Evolutionary conservation across 495 filamentous ascomycete species (phyloP), one percentile per base, ranked within the genome.

Genomic region (Daldinia childiae): DNA sequence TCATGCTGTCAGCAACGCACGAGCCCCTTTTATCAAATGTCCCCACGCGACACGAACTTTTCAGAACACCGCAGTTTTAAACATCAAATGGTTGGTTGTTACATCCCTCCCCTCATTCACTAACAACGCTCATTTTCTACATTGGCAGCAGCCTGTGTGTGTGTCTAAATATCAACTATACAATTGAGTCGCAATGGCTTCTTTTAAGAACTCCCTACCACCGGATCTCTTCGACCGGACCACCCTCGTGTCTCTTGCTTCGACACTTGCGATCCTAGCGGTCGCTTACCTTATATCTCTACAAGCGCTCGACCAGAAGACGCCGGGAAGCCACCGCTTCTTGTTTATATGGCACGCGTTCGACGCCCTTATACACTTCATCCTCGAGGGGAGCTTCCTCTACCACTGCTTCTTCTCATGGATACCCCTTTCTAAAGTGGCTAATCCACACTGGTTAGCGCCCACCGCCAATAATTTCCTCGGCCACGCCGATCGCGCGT

Each of bases 331-430:
- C 72, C 69, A 81, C 70, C 92, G 93, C 68, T 75, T 90, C 74
- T 89, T 98, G 68, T 97, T 96, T 86, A 88, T 94, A 83, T 98
- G 95, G 95, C 94, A 97, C 85, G 84, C 89, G 69, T 97, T 97
- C 83, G 93, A 97, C 80, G 90, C 90, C 52, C 87, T 98, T 19
- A 93, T 93, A 73, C 95, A 98, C 84, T 83, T 94, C 79, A 82
- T 91, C 73, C 90, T 97, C 79, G 95, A 98, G 81, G 93, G 92
- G 41, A 90, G 90, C 61, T 98, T 92, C 82, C 89, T 97, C 54
- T 97, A 93, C 84, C 90, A 97, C 81, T 97, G 92, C 81, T 93
- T 98, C 85, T 92, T 92, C 85, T 89, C 89, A 66, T 92, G 85
- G 72, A 80, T 81, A 4, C 77, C 81, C 43, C 71, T 87, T 55